Conservation (phyloP, 371 early-diverging fungal genomes). For the Saksenaea vasiformis region DNA sequence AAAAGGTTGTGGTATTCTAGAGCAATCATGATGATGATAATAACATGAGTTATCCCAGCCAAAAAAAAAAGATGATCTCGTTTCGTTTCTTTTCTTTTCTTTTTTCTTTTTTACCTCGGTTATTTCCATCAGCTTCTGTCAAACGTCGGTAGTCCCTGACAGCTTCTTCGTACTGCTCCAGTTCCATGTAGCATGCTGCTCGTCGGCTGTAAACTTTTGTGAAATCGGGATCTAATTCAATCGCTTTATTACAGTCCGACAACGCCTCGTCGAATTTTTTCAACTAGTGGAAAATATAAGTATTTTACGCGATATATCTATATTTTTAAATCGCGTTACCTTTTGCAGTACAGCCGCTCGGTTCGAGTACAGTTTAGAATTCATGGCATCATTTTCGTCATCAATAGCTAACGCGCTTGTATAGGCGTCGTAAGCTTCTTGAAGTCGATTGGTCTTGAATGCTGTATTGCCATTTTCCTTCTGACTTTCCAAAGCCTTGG, state of each 20-base stretch:
- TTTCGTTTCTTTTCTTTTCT: neutral
- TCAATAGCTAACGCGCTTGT: constrained; percentile 73
- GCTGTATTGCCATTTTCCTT: constrained; percentile 80
- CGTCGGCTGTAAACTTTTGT: constrained; percentile 79
- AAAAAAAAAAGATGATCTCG: too few relatives aligned
- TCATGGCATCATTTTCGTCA: constrained; percentile 63
- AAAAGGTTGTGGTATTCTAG: constrained; percentile 64
- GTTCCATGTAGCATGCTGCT: constrained; percentile 76
- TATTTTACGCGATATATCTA: neutral
- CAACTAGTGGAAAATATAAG: constrained; percentile 34
- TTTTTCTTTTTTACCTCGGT: constrained; percentile 40
- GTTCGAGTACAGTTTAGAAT: constrained; percentile 77
- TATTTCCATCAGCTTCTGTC: constrained; percentile 62
- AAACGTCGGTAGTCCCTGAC: constrained; percentile 73
- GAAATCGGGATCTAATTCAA: constrained; percentile 64
- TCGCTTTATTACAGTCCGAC: constrained; percentile 68
- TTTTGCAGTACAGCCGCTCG: constrained; percentile 72
- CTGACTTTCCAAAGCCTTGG: constrained; percentile 62
- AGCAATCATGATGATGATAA: neutral
- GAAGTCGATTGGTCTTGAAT: constrained; percentile 61
- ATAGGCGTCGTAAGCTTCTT: constrained; percentile 74
- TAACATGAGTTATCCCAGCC: neutral
- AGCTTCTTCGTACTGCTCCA: constrained; percentile 80
- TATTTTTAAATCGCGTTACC: constrained; percentile 15
- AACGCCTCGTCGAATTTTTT: constrained; percentile 65